Evolutionary conservation across 805 yeast genomes (phyloP).

Genomic region (Scheffersomyces amazonensis): DNA sequence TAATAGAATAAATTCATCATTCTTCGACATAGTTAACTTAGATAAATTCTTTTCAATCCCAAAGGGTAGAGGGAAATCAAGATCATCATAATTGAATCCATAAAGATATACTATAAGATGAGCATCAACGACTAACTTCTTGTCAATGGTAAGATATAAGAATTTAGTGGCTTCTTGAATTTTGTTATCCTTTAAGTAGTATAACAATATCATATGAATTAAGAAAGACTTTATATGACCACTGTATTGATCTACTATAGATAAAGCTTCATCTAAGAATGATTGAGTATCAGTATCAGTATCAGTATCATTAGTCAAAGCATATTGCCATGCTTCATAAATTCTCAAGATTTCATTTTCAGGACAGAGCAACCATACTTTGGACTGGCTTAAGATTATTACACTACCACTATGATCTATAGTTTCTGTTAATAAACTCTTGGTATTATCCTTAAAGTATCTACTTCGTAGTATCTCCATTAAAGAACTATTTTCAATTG

Average conservation of each 20-base stretch:
- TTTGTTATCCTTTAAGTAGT: neutral
- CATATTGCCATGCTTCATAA: neutral
- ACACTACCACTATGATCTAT: neutral
- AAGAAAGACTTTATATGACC: neutral
- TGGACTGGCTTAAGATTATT: slow-evolving; percentile 1
- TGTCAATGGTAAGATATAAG: neutral
- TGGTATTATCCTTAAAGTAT: neutral
- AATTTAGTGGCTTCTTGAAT: neutral
- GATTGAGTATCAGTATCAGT: no score
- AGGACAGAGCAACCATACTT: slow-evolving; percentile 4
- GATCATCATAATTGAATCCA: neutral
- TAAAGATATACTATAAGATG: neutral
- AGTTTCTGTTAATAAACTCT: neutral
- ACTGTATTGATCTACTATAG: neutral
- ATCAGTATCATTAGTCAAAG: neutral
- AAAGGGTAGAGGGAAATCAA: neutral
- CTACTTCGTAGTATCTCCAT: neutral
- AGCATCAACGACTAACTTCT: neutral
- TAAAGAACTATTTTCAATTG: neutral
- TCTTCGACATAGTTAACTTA: neutral
- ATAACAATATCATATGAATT: neutral
- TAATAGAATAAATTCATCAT: neutral
- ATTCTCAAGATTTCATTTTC: slow-evolving; percentile 2
- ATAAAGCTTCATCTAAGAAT: no score
- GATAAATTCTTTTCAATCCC: neutral